Evolutionary conservation across 2,329 filamentous ascomycete genomes (phyloP).

Genomic region (Microcyclospora pomicola): DNA sequence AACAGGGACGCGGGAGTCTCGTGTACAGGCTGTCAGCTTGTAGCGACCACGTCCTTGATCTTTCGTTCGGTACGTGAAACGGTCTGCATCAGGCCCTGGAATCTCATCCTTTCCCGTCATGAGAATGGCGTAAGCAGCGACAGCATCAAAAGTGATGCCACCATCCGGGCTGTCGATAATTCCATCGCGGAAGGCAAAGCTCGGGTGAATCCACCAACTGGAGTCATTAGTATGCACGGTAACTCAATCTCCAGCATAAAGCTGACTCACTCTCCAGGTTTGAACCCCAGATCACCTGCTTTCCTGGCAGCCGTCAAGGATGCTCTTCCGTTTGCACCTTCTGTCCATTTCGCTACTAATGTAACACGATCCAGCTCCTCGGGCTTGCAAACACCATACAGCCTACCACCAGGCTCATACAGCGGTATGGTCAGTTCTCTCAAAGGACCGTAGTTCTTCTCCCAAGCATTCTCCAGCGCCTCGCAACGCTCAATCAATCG

Average conservation of each 20-base stretch:
- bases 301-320: constrained; percentile 22
- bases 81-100: constrained; percentile 19
- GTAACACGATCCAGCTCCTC: constrained; percentile 27
- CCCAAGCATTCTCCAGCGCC: constrained; percentile 27
- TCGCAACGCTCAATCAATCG: constrained; percentile 33
- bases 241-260: too few relatives aligned
- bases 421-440: constrained; percentile 26
- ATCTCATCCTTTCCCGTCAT: constrained; percentile 29
- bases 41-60: constrained; percentile 30
- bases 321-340: constrained; percentile 20
- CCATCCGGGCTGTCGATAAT: constrained; percentile 33
- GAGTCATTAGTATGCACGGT: neutral
- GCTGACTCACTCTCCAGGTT: constrained; percentile 30
- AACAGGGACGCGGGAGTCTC: constrained; percentile 27
- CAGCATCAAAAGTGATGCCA: constrained; percentile 28
- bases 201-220: constrained; percentile 37
- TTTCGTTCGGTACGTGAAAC: constrained; percentile 29
- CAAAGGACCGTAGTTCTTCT: constrained; percentile 24
- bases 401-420: constrained; percentile 29
- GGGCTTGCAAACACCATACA: constrained; percentile 28
- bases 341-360: constrained; percentile 18
- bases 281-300: constrained; percentile 31
- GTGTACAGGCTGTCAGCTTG: constrained; percentile 29
- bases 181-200: constrained; percentile 34
- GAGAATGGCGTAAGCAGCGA: constrained; percentile 33